Evolutionary conservation across 1,284 basidiomycete species (phyloP), one percentile per base, ranked within the genome.

Genomic region (Ustilago hordei): DNA sequence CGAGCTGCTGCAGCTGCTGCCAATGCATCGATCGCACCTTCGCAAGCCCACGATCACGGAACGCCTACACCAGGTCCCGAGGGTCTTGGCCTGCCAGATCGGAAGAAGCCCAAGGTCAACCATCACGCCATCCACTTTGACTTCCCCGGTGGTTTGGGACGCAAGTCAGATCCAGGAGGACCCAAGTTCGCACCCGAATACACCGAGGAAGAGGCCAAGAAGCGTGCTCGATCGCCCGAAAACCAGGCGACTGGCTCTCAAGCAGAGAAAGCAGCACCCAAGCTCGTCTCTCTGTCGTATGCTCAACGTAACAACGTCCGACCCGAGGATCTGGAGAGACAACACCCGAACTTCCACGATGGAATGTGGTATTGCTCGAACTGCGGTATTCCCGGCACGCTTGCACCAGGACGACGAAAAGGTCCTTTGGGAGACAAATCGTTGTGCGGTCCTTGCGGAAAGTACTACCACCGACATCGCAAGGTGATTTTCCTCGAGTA

Each of bases 391-490:
- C 84, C 84, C 4, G 84, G 79, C 19, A 69, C 69, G 47, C 64
- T 86, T 0, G 79, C 74, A 38, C 62, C 81, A 12, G 78, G 78
- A 35, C 77, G 60, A 64, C 73, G 84, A 78, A 95, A 95, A 85
- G 95, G 95, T 2, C 94, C 93, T 3, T 87, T 94, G 64, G 95
- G 95, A 31, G 92, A 94, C 83, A 95, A 95, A 87, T 93, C 91
- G 23, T 91, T 97, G 83, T 98, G 95, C 87, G 93, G 93, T 47
- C 90, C 91, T 35, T 98, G 95, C 87, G 94, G 95, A 92, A 89
- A 85, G 92, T 90, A 54, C 56, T 85, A 75, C 58, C 83, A 84
- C 71, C 80, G 82, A 19, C 81, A 83, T 58, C 79, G 84, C 31
- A 80, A 83, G 55, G 74, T 84, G 23, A 63, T 75, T 34, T 64